Base-by-base conservation (phyloP, 2,329 filamentous ascomycete species). In the Trichophaea hybrida region DNA sequence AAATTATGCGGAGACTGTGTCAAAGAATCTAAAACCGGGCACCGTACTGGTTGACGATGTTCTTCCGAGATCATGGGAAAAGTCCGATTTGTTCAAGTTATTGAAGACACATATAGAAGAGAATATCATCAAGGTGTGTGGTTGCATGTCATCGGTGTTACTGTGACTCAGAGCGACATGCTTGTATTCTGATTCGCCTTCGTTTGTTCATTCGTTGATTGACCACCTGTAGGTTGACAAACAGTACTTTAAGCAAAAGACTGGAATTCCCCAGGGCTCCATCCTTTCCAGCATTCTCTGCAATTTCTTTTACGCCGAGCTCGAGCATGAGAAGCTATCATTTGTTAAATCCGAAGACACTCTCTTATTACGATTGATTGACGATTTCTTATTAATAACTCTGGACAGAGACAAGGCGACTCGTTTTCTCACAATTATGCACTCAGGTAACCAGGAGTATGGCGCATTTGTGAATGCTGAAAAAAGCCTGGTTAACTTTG, bases 261-360 rank as follows among this genome's bases (percentile, higher is more conserved):
- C 79, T 24, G 93, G 93, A 12, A 97, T 98, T 43, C 90, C 93
- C 0, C 93, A 98, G 71, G 93, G 93, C 6, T 96, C 90, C 0
- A 79, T 96, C 1, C 71, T 98, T 4, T 96, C 90, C 0, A 86
- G 85, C 48, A 76, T 89, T 44, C 76, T 98, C 4, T 97, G 93
- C 76, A 97, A 89, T 72, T 91, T 94, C 73, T 96, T 97, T 72
- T 98, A 98, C 70, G 90, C 87, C 5, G 83, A 93, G 63, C 79
- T 97, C 1, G 93, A 98, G 71, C 73, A 73, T 5, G 76, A 82
- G 32, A 75, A 84, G 12, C 75, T 97, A 1, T 70, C 69, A 0
- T 97, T 96, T 69, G 10, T 55, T 6, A 12, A 7, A 7, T 17
- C 52, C 6, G 66, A 69, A 13, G 75, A 84, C 37, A 84, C 80